Evolutionary conservation across 2,329 filamentous ascomycete genomes (phyloP).

Genomic region (Fusarium secorum): DNA sequence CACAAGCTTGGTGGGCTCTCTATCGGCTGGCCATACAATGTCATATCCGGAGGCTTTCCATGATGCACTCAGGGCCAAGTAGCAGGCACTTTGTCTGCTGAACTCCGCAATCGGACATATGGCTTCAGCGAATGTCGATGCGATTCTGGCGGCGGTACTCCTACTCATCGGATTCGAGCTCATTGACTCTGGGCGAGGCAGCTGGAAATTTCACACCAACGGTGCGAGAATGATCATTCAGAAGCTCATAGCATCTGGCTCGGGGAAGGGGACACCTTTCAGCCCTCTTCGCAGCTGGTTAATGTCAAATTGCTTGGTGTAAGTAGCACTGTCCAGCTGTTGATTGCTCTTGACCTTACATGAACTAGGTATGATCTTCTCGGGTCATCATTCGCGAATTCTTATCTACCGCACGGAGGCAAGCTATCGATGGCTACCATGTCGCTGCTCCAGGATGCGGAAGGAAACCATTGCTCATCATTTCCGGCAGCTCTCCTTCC

Average conservation of each 20-base stretch:
- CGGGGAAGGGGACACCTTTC: rapidly evolving
- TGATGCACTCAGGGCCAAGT: not conserved
- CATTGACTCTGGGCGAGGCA: not conserved
- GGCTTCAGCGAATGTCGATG: not conserved
- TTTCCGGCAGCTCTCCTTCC: not conserved
- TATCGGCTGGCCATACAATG: not conserved
- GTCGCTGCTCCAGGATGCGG: not conserved
- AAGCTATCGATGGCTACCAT: not conserved
- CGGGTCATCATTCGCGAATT: not conserved
- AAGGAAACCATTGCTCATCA: not conserved
- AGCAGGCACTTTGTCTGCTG: not conserved
- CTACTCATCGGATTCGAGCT: not conserved
- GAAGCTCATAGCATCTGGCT: not conserved
- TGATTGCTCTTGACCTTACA: rapidly evolving
- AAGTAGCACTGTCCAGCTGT: rapidly evolving
- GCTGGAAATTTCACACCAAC: not conserved
- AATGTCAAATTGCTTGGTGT: not conserved
- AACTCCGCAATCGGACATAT: not conserved
- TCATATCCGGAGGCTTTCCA: not conserved
- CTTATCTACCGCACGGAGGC: rapidly evolving
- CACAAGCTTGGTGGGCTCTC: rapidly evolving
- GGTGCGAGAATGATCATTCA: not conserved
- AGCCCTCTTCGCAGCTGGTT: not conserved
- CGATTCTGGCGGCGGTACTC: not conserved
- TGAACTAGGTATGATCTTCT: not conserved